Base-by-base conservation (phyloP, 164 flowering plant species). In the Magnolia sinica region DNA sequence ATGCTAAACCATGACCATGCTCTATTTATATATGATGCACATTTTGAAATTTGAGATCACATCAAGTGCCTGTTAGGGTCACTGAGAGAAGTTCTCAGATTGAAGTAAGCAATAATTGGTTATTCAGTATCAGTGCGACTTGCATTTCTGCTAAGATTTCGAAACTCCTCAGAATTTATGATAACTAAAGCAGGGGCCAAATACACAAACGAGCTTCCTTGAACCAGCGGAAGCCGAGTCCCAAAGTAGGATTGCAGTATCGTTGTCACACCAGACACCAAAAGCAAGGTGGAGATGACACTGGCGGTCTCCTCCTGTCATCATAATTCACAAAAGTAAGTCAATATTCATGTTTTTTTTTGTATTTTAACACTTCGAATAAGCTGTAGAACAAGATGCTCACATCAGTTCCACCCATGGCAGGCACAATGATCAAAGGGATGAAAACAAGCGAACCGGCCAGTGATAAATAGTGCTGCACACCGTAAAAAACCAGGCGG, bases 361-460 rank as follows among this genome's bases (percentile, higher is more conserved):
- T 50, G 63, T n/a, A 64, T 4, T 37, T 70, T 24, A 7, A n/a
- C 59, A 16, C 74, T 71, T 70, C 18, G 68, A 76, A 55, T 7
- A 58, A 73, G 24, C 20, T 24, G 27, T 37, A 22, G 67, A 73
- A 13, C n/a, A 52, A 67, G 64, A 81, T 73, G 78, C 96, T 90
- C 86, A 95, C 98, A 88, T 95, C 98, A 58, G 89, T 89, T 84
- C 98, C 98, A 71, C 97, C 98, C 98, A 95, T 95, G 76, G 89
- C 87, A 10, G 98, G 98, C 61, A 95, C 97, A 5, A 90, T 84
- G 68, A 93, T 79, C 81, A 89, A 76, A 75, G 98, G 98, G 66
- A 91, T 88, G 84, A 95, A 89, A 76, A 95, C 81, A 67, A 93
- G 89, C 8, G 98, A 95, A 74, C 98, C 98, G 71, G 88, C 88